Conservation (phyloP, 148 eudicot genomes). For the Rhododendron griersonianum region DNA sequence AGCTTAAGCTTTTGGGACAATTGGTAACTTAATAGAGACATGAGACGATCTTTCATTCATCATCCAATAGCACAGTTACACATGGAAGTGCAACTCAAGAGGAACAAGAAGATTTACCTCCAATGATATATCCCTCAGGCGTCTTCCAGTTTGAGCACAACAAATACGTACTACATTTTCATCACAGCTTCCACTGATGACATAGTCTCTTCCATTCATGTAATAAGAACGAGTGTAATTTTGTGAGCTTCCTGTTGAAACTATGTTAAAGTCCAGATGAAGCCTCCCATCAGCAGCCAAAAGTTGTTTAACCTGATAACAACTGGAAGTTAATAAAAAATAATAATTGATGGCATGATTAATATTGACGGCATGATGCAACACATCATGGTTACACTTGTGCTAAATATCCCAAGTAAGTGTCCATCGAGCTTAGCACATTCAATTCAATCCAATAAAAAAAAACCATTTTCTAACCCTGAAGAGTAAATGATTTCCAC, state of each 20-base stretch:
- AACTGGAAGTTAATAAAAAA: neutral
- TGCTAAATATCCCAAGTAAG: neutral
- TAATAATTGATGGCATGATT: neutral
- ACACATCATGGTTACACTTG: neutral
- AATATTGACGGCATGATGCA: neutral
- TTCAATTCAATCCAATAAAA: neutral
- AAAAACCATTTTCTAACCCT: neutral
- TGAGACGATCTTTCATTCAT: neutral
- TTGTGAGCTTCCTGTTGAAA: conserved; percentile 82
- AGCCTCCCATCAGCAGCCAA: conserved; percentile 91
- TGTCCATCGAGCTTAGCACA: neutral
- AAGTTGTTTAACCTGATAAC: conserved; percentile 80
- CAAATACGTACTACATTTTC: conserved; percentile 86
- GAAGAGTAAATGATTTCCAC: neutral
- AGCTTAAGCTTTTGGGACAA: neutral
- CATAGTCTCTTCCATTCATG: conserved; percentile 84
- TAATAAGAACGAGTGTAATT: conserved; percentile 94
- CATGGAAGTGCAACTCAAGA: neutral
- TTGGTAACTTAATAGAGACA: neutral
- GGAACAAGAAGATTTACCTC: conserved; percentile 39
- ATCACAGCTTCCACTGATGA: conserved; percentile 89
- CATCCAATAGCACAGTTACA: neutral
- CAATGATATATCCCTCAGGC: conserved; percentile 68
- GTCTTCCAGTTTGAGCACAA: conserved; percentile 92
- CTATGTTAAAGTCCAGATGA: conserved; percentile 66